Evolutionary conservation across 2,329 filamentous ascomycete species (phyloP), one percentile per base, ranked within the genome.

Genomic region (Seiridium cupressi): DNA sequence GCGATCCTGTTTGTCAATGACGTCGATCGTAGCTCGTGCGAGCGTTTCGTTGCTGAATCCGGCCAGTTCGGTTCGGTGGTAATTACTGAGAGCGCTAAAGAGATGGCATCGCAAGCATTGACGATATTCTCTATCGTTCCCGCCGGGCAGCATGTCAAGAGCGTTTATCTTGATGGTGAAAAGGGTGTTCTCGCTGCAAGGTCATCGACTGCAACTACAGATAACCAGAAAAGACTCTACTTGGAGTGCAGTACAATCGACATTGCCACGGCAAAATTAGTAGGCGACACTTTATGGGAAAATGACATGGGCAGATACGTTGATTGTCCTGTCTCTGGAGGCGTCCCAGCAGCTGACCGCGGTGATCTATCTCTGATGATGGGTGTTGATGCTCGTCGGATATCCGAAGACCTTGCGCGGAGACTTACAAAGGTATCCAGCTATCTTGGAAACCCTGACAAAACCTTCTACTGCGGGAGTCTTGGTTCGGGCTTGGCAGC

Each of bases 231-330:
- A 4, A 55, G 38, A 26, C 6, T 55, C 8, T 48, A 31, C 2
- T 18, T 55, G 26, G 51, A 55, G 36, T 55, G 51, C 38, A 55
- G 51, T 38, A 55, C 51, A 1, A 44, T 55, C 38, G 51, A 55
- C 18, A 26, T 44, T 44, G 36, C 35, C 4, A 42, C 51, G 3
- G 51, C 51, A 9, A 13, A 10, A 31, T 10, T 26, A 8, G 38
- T 55, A n/a, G 51, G 35, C n/a, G 34, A 40, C 3, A 26, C 35
- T 4, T 5, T 55, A 8, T 6, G 35, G 36, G 35, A 55, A 7
- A 36, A 4, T 32, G 38, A n/a, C 6, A 40, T 40, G 35, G 51
- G 51, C 7, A 32, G 10, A 6, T 55, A 55, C 26, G 36, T 55
- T 38, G 51, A 55, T 18, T 26, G 51, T 18, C 51, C 51, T 1